phyloP scores from a whole-genome alignment of 345 rosid genomes.

The Lenwebbia sp. region DNA sequence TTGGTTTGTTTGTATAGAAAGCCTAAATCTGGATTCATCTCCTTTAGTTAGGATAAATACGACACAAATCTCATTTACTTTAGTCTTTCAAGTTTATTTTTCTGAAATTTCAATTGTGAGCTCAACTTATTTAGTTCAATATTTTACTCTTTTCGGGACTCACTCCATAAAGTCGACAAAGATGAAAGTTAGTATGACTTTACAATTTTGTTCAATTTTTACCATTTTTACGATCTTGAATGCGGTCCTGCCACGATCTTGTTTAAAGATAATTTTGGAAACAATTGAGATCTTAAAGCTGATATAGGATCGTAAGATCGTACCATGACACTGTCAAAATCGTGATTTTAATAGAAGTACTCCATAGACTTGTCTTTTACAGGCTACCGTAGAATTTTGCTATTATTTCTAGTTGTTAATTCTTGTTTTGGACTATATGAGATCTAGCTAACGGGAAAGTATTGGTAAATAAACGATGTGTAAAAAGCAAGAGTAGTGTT shows the following conservation, averaged over 20 bases:
- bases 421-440: neutral
- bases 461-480: neutral
- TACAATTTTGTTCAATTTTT: neutral
- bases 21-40: neutral
- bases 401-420: neutral
- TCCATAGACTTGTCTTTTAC: neutral
- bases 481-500: neutral
- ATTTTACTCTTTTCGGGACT: neutral
- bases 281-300: neutral
- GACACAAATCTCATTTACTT: neutral
- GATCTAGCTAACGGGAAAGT: neutral
- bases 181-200: neutral
- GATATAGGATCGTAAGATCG: neutral
- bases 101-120: neutral
- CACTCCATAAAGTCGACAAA: neutral
- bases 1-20: neutral
- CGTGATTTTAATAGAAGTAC: neutral
- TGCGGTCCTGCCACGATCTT: neutral
- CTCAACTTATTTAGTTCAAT: neutral
- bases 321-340: neutral
- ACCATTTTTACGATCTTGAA: neutral
- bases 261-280: neutral
- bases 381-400: neutral
- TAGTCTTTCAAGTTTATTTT: neutral
- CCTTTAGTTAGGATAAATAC: neutral